Evolutionary conservation across 1,284 basidiomycete species (phyloP), one percentile per base, ranked within the genome.

Genomic region (Pseudozyma pruni): DNA sequence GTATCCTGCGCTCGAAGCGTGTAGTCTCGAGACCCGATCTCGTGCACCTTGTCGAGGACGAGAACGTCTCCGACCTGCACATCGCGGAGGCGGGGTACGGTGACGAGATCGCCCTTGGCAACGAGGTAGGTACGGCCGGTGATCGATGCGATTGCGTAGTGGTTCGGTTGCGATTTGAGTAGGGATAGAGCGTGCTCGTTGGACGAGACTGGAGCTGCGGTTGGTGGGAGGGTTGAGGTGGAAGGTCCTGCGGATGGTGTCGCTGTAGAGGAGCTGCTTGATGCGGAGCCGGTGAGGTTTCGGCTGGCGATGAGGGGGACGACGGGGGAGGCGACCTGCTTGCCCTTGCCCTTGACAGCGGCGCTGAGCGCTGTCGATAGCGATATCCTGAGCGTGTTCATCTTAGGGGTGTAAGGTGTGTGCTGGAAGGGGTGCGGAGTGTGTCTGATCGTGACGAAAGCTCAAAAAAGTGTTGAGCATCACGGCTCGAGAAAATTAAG

Each of bases 1-100:
- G 66, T 69, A 20, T 81, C 78, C 20, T 79, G 67, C 2, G 82
- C 90, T 55, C 91, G 91, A 54, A 90, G 86, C n/a, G 93, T 94
- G 84, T 90, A 98, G 82, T 97, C 93, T 72, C 94, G 89, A 43
- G 92, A 93, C 61, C 95, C 95, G 50, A 98, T 87, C 84, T 98
- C 95, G 81, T 94, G 90, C 60, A 98, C 90, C 69, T 93, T 87
- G 70, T 92, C 90, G 55, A 98, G 88, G 7, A 87, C 84, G 53
- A 98, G 87, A 34, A 91, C 87, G 78, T 96, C 92, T 23, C 95
- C 95, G 53, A 95, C 83, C 10, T 80, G 88, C 2, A 78, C 76
- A 43, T 77, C 79, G 71, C 89, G 90, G 46, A 98, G 87, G 45
- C 90, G 90, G 2, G 95, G 94, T 1, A 98, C 88, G 43, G 95